Conservation (phyloP, 2,329 filamentous ascomycete genomes). For the Didymellaceae sp. region DNA sequence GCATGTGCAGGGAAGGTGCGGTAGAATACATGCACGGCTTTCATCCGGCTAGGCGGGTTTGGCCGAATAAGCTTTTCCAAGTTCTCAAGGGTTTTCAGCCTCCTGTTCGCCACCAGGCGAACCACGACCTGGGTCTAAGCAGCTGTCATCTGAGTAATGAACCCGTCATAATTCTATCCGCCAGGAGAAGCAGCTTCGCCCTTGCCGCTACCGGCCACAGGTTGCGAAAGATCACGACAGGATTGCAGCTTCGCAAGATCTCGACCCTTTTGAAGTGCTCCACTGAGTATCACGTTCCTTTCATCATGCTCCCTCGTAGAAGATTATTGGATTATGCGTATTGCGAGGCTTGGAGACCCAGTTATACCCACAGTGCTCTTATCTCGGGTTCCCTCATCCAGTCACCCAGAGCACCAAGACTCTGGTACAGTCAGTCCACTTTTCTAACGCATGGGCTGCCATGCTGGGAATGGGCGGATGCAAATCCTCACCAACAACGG, state of each 20-base stretch:
- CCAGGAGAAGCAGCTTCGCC: not conserved
- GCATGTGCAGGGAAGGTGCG: constrained; percentile 15
- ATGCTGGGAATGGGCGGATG: constrained; percentile 27
- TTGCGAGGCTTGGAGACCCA: constrained; percentile 37
- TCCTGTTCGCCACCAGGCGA: constrained; percentile 30
- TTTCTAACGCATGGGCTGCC: constrained; percentile 35
- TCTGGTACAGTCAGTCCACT: constrained; percentile 38
- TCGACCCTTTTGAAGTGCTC: constrained; percentile 24
- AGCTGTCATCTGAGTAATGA: constrained; percentile 18
- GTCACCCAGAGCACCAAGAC: constrained; percentile 32
- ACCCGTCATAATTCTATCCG: constrained; percentile 9
- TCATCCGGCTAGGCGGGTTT: constrained; percentile 9
- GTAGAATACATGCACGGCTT: constrained; percentile 17
- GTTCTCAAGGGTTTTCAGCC: constrained; percentile 33
- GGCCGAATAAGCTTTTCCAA: constrained; percentile 34
- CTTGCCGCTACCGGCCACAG: not conserved
- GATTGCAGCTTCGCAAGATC: constrained; percentile 12
- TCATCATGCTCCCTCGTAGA: constrained; percentile 29
- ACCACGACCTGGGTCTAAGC: constrained; percentile 18
- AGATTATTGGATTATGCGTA: constrained; percentile 39
- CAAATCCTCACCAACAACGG: constrained; percentile 33
- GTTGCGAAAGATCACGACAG: not conserved
- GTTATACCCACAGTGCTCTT: constrained; percentile 44
- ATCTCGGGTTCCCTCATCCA: constrained; percentile 43
- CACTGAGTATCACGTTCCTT: constrained; percentile 20